phyloP scores from a whole-genome alignment of 1,284 basidiomycete species.

The Rhodotorula sp. region DNA sequence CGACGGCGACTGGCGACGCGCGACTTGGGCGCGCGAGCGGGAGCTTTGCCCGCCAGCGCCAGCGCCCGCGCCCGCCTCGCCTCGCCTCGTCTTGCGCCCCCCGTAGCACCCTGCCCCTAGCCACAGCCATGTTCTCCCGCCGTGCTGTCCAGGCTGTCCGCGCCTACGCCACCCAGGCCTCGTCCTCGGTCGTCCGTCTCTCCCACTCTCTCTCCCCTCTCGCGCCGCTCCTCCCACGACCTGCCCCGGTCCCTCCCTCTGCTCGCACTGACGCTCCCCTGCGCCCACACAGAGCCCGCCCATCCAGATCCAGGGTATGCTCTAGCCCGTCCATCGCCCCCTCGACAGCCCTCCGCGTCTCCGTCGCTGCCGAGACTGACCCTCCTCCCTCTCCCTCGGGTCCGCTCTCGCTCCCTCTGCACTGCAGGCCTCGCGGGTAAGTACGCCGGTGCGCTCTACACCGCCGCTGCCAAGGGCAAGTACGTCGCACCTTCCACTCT shows the following conservation, averaged over 20 bases:
- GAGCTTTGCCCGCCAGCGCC: too few relatives aligned
- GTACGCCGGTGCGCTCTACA: conserved; percentile 92
- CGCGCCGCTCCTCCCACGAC: conserved; percentile 1
- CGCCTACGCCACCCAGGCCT: conserved; percentile 38
- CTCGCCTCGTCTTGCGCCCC: not conserved
- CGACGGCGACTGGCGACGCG: too few relatives aligned
- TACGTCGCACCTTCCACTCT: conserved; percentile 9
- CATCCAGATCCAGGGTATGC: conserved; percentile 42
- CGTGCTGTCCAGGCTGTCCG: conserved; percentile 28
- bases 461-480: conserved; percentile 79
- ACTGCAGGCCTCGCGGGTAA: conserved; percentile 65
- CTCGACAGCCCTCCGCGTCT: not conserved
- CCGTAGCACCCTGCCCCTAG: too few relatives aligned
- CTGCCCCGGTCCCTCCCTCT: too few relatives aligned
- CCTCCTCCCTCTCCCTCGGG: not conserved
- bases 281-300: conserved; percentile 20
- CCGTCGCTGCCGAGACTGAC: not conserved
- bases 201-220: not conserved
- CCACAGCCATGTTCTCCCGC: conserved; percentile 23
- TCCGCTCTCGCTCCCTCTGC: not conserved
- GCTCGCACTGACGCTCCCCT: too few relatives aligned
- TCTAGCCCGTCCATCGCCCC: not conserved
- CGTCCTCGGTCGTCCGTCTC: conserved; percentile 20
- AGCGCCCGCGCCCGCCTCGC: not conserved
- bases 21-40: too few relatives aligned